These are phyloP conservation scores for Fusarium mexicanum DNA, from an alignment of 2,329 filamentous ascomycete genomes.

Conservation along the genomic window DNA sequence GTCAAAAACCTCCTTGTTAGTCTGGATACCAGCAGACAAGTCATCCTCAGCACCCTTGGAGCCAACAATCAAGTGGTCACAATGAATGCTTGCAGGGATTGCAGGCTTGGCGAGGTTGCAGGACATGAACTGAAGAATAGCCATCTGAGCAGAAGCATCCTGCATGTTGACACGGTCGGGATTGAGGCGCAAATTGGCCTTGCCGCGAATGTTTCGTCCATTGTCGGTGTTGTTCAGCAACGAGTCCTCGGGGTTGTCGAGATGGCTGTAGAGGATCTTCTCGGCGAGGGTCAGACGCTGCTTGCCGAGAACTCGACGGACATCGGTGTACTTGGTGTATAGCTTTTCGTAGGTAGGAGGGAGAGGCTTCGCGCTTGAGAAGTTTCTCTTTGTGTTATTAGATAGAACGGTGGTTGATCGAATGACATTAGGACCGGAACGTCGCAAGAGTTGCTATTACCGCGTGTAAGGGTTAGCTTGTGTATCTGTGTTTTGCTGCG, in stretches of 20 bases:
- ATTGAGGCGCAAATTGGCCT: constrained; percentile 94
- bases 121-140: constrained; percentile 97
- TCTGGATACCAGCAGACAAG: constrained; percentile 83
- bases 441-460: constrained; percentile 52
- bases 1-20: constrained; percentile 97
- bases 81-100: constrained; percentile 97
- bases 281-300: constrained; percentile 86
- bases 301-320: constrained; percentile 75
- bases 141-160: constrained; percentile 98
- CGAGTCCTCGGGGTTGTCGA: constrained; percentile 89
- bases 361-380: constrained; percentile 55
- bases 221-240: constrained; percentile 84
- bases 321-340: constrained; percentile 78
- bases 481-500: not conserved
- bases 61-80: constrained; percentile 98
- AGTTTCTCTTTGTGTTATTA: constrained; percentile 49
- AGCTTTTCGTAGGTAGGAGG: constrained; percentile 85
- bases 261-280: constrained; percentile 97
- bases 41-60: constrained; percentile 89
- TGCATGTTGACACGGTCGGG: constrained; percentile 99
- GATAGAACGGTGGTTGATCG: constrained; percentile 39
- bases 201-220: constrained; percentile 84
- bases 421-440: constrained; percentile 47
- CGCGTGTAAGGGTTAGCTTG: constrained; percentile 17
- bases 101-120: constrained; percentile 89